Conservation (phyloP, 2,329 filamentous ascomycete genomes). For the Phyllosticta capitalensis region DNA sequence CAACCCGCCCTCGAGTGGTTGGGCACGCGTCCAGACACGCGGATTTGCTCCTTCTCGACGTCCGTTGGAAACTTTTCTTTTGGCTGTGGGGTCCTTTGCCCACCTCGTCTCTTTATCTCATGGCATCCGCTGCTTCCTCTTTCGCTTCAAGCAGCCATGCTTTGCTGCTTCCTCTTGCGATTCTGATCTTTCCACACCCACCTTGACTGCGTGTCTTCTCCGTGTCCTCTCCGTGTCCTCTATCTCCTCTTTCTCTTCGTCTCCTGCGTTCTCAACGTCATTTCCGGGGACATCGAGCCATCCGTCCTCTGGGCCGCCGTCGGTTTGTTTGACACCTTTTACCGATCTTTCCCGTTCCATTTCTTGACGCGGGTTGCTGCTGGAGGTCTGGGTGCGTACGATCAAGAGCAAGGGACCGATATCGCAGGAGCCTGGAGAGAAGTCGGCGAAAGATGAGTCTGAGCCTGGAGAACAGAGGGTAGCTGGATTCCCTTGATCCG, state of each 20-base stretch:
- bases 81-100: background rate
- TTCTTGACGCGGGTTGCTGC: background rate
- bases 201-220: background rate
- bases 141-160: background rate
- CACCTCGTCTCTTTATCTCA: background rate
- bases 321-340: background rate
- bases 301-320: background rate
- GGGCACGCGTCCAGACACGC: background rate
- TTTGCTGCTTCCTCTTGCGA: slow-evolving; percentile 7
- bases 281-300: background rate
- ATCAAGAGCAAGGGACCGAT: background rate
- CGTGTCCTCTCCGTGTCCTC: background rate
- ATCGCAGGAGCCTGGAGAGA: background rate
- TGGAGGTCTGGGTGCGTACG: background rate
- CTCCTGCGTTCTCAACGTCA: too few relatives aligned
- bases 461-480: background rate
- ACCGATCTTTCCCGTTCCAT: background rate
- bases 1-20: background rate
- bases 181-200: background rate
- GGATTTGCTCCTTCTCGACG: background rate
- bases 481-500: background rate
- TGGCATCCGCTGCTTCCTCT: background rate
- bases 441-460: background rate
- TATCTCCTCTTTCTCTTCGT: background rate
- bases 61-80: background rate